phyloP scores from a whole-genome alignment of 2,329 filamentous ascomycete genomes.

The Fusarium protoensiforme region DNA sequence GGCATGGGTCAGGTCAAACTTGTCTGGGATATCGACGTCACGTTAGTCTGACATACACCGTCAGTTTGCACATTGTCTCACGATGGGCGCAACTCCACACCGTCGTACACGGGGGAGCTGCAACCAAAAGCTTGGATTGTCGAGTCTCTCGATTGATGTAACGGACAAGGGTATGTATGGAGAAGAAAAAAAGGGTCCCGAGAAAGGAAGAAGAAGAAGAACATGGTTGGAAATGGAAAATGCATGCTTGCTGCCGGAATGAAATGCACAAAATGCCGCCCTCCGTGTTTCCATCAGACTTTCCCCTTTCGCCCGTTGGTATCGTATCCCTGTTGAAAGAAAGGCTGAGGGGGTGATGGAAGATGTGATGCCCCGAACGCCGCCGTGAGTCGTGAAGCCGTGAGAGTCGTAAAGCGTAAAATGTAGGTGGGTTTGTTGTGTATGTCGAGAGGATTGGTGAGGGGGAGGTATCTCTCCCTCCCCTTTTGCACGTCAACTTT shows the following conservation, averaged over 20 bases:
- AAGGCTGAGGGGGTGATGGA: constrained; percentile 4
- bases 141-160: constrained; percentile 7
- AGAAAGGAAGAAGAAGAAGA: not conserved
- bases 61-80: constrained; percentile 28
- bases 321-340: constrained; percentile 13
- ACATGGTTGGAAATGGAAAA: not conserved
- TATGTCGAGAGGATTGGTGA: not conserved
- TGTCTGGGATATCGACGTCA: constrained; percentile 8
- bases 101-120: constrained; percentile 14
- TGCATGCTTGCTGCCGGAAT: constrained; percentile 5
- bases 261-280: constrained; percentile 9
- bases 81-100: constrained; percentile 32
- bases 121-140: constrained; percentile 6
- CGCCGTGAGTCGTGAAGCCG: constrained; percentile 27
- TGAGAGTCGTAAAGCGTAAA: constrained; percentile 30
- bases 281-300: constrained; percentile 18
- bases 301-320: not conserved
- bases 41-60: constrained; percentile 33
- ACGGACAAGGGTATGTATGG: constrained; percentile 17
- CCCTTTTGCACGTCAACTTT: constrained; percentile 1
- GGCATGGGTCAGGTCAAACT: not conserved
- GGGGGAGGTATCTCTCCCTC: not conserved
- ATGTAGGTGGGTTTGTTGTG: constrained; percentile 1
- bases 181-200: not conserved
- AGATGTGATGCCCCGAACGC: constrained; percentile 25